Evolutionary conservation across 805 yeast species (phyloP).

Genomic region (Novakomyces olei): DNA sequence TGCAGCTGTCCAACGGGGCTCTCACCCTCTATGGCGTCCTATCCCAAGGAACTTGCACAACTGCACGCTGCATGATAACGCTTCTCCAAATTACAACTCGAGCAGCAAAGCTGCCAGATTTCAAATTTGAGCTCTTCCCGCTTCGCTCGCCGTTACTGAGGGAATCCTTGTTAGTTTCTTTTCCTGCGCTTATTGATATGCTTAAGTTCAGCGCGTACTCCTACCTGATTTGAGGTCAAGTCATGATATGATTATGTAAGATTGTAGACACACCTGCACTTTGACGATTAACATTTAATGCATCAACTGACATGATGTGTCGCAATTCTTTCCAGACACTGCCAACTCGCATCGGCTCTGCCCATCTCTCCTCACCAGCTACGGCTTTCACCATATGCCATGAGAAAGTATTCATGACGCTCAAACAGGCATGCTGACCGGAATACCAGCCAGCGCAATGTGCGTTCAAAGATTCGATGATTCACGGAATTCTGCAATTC

Average conservation of each 20-base stretch:
- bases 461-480: conserved; percentile 27
- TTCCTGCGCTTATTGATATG: conserved; percentile 25
- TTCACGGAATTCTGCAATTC: conserved; percentile 21
- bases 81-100: conserved; percentile 23
- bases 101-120: conserved; percentile 18
- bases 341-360: not conserved
- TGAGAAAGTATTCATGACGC: conserved; percentile 21
- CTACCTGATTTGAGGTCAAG: conserved; percentile 18
- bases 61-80: conserved; percentile 14
- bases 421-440: conserved; percentile 21
- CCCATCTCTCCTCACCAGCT: not conserved
- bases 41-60: conserved; percentile 21
- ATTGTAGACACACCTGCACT: not conserved
- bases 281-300: conserved; percentile 8
- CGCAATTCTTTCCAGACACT: not conserved
- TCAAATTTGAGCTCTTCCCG: conserved; percentile 23
- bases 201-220: conserved; percentile 23
- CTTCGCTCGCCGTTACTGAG: conserved; percentile 24
- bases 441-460: conserved; percentile 24
- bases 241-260: conserved; percentile 11
- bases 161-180: conserved; percentile 26
- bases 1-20: conserved; percentile 19
- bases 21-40: conserved; percentile 24
- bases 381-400: conserved; percentile 10
- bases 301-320: not conserved